Conservation (phyloP, 345 rosid species). For the Luvunga scandens region DNA sequence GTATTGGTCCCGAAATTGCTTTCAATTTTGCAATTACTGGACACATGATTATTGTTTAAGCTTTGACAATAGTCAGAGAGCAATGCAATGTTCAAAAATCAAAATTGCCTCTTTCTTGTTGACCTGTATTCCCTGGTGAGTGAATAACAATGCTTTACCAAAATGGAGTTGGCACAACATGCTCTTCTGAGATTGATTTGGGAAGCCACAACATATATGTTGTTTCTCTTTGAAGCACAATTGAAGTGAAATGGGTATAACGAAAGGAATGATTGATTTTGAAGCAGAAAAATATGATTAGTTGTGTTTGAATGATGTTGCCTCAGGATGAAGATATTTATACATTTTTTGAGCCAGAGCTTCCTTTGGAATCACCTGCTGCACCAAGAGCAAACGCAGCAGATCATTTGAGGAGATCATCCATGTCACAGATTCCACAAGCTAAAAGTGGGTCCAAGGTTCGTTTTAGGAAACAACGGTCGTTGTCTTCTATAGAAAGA, state of each 20-base stretch:
- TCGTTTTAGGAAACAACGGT: conserved; percentile 38
- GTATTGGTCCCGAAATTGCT: background rate
- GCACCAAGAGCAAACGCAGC: conserved; percentile 9
- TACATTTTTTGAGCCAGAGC: conserved; percentile 58
- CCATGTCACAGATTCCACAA: conserved; percentile 12
- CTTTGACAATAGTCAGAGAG: background rate
- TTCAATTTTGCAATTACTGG: background rate
- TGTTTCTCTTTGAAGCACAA: no score
- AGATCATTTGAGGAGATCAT: conserved; percentile 17
- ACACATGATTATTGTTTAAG: background rate
- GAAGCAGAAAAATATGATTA: background rate
- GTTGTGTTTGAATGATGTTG: conserved; percentile 3
- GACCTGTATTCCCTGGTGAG: no score
- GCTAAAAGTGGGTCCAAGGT: conserved; percentile 20
- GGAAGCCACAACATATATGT: no score
- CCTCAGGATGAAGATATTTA: conserved; percentile 60
- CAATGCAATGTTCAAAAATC: no score
- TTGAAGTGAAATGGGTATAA: no score
- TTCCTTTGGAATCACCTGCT: conserved; percentile 28
- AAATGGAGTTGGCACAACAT: background rate
- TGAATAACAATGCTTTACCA: no score
- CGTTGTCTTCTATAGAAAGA: conserved; percentile 37
- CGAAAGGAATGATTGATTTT: no score
- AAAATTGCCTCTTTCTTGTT: no score
- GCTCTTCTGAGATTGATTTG: background rate